These are phyloP conservation scores for Backusella luteola DNA, from an alignment of 192 early-diverging fungal genomes.

Conservation along the genomic window DNA sequence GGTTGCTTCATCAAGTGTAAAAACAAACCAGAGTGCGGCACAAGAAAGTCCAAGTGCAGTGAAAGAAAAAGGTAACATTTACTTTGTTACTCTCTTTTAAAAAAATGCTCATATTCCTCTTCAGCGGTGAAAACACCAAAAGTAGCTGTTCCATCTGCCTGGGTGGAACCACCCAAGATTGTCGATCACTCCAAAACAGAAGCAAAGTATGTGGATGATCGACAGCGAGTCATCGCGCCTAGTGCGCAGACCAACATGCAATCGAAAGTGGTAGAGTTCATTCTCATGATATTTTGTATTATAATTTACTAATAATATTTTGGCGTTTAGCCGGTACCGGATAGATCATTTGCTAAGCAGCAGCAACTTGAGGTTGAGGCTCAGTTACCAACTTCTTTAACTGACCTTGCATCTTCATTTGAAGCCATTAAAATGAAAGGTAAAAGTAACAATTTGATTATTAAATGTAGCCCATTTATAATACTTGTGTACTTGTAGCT, in stretches of 20 bases:
- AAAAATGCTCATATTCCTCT: neutral
- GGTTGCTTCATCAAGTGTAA: conserved; percentile 7
- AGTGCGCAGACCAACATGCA: neutral
- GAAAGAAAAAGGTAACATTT: conserved; percentile 25
- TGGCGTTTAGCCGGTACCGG: neutral
- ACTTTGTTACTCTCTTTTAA: no score
- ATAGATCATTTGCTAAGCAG: neutral
- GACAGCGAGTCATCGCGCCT: conserved; percentile 12
- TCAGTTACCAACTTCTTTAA: conserved; percentile 48
- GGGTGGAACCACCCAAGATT: conserved; percentile 38
- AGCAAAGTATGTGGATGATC: conserved; percentile 10
- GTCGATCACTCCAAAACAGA: conserved; percentile 23
- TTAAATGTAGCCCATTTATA: neutral
- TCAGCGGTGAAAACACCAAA: neutral
- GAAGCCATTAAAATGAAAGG: conserved; percentile 52
- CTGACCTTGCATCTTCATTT: conserved; percentile 56
- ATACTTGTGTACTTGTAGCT: neutral
- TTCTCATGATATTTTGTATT: no score
- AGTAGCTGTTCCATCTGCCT: conserved; percentile 19
- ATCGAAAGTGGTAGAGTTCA: neutral
- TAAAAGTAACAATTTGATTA: conserved; percentile 9
- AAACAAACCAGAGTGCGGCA: conserved; percentile 20
- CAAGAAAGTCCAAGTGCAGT: conserved; percentile 9
- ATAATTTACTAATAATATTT: neutral
- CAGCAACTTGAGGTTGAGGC: conserved; percentile 26